Base-by-base conservation (phyloP, 2,329 filamentous ascomycete species). In the Blastomyces parvus region DNA sequence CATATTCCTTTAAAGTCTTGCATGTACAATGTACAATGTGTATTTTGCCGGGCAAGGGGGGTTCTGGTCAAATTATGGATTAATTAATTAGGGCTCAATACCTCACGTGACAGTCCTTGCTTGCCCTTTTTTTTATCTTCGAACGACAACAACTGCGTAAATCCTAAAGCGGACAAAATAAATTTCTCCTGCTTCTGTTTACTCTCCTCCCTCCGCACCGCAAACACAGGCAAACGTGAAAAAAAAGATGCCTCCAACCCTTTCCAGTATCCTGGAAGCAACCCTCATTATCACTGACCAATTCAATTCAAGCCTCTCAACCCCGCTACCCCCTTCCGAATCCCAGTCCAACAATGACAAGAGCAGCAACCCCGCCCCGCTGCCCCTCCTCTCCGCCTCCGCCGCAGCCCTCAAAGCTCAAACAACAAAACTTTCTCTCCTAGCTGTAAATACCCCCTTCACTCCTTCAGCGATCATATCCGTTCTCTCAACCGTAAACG, bases 391-490 rank as follows among this genome's bases (percentile, higher is more conserved):
- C 42, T 83, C 84, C 69, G 88, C 92, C 69, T 83, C 89, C 0
- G 84, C 90, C 0, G 84, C 82, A 33, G 81, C 95, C 5, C 84
- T 96, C 64, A 87, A 85, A 72, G 90, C 91, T 0, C 91, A 97
- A 72, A 84, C 87, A 1, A 96, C 91, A 6, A 96, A 96, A 66
- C 82, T 97, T 33, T 93, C 90, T 0, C 86, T 97, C 0, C 83
- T 97, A 14, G 84, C 94, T 1, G 88, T 95, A 70, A 96, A 90
- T 70, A 84, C 90, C 22, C 92, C 93, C 0, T 95, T 96, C 68
- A 94, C 91, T 0, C 86, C 90, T 0, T 86, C 87, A 0, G 92
- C 90, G 5, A 81, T 96, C 42, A 78, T 77, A 11, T 86, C 83
- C 30, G 85, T 95, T 17, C 78, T 97, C 4, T 82, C 84, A 42